Evolutionary conservation across 164 flowering plant species (phyloP).

Genomic region (Macadamia integrifolia): DNA sequence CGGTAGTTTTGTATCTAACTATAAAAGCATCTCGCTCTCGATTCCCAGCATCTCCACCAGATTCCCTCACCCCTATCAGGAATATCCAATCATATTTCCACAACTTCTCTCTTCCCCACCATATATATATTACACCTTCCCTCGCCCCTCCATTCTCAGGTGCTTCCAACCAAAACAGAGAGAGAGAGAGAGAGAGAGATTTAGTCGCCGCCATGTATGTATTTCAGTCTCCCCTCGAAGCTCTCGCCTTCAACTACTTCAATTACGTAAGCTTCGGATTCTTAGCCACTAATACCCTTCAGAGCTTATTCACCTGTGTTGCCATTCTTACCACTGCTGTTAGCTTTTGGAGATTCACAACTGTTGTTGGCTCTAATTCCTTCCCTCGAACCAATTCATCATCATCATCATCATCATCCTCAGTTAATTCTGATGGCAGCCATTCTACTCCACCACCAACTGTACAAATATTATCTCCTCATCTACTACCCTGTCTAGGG

Average conservation of each 20-base stretch:
- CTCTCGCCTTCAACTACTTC: slow-evolving; percentile 31
- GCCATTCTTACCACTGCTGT: slow-evolving; percentile 56
- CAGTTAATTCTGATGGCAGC: too few relatives aligned
- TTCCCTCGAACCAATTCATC: too few relatives aligned
- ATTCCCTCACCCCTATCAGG: background rate
- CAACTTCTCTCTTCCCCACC: background rate
- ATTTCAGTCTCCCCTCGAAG: slow-evolving; percentile 39
- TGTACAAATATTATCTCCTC: too few relatives aligned
- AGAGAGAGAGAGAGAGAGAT: too few relatives aligned
- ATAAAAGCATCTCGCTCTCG: background rate
- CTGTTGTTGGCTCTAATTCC: slow-evolving; percentile 13
- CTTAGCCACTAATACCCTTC: slow-evolving; percentile 13
- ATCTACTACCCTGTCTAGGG: too few relatives aligned
- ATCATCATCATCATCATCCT: background rate
- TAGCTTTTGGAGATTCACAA: slow-evolving; percentile 50
- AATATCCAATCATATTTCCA: background rate
- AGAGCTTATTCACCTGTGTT: slow-evolving; percentile 49
- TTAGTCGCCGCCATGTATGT: slow-evolving; percentile 2
- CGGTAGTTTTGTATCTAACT: background rate
- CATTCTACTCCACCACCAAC: too few relatives aligned
- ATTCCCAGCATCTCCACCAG: background rate
- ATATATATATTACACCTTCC: too few relatives aligned
- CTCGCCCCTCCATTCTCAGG: too few relatives aligned
- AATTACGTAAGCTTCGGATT: slow-evolving; percentile 32
- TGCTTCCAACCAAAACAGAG: too few relatives aligned